A percentile compares a stretch with the other conserved stretches of the same genome.
phyloP scores from a whole-genome alignment of 208 protist genomes.

The Acanthamoeba healyi region DNA sequence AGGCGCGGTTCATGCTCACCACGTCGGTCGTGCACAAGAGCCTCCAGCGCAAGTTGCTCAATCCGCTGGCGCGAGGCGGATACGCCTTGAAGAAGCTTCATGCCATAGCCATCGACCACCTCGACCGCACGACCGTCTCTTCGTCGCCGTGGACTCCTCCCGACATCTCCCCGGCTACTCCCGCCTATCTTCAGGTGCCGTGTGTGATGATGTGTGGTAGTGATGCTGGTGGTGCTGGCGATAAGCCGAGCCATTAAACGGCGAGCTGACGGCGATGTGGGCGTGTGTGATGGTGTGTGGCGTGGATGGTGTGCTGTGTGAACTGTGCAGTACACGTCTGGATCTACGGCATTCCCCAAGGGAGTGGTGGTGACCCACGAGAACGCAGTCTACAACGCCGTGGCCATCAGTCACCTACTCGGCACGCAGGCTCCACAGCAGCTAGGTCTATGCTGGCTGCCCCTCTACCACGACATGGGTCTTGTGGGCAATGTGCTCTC shows the following conservation, averaged over 20 bases:
- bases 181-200: constrained; percentile 4
- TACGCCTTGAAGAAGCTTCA: constrained; percentile 34
- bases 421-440: constrained; percentile 23
- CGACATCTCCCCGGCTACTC: neutral
- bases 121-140: constrained; percentile 19
- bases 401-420: constrained; percentile 35
- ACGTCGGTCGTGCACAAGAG: neutral
- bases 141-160: constrained; percentile 38
- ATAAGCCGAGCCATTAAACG: too few relatives aligned
- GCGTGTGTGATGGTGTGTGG: neutral
- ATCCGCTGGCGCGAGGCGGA: constrained; percentile 12
- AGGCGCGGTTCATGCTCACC: constrained; percentile 50
- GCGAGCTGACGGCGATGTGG: too few relatives aligned
- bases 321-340: constrained; percentile 63
- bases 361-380: constrained; percentile 60
- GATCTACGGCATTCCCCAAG: constrained; percentile 51
- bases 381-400: constrained; percentile 55
- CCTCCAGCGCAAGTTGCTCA: constrained; percentile 32
- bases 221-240: too few relatives aligned
- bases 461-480: constrained; percentile 65
- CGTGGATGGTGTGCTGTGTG: neutral
- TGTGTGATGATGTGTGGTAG: too few relatives aligned
- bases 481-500: constrained; percentile 57
- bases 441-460: constrained; percentile 51
- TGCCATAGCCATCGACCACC: neutral